Percentiles rank a stretch among this genome's conserved stretches.
Evolutionary conservation across 2,329 filamentous ascomycete genomes (phyloP).

Genomic region (Penicillium fuscoglaucum): DNA sequence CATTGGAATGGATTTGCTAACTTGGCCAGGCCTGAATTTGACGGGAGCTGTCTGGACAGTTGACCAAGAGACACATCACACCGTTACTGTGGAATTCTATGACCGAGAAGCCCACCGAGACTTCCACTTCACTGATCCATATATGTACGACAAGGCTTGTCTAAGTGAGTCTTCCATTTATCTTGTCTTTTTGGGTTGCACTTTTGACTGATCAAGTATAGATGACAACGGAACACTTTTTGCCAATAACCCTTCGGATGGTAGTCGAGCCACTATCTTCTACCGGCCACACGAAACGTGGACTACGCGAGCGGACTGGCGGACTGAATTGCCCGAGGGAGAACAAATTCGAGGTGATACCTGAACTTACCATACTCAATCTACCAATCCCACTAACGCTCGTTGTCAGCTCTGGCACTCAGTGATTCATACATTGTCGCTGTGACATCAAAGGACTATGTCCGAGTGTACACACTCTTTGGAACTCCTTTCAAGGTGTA

Average conservation of each 20-base stretch:
- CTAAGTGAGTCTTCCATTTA: conserved; percentile 55
- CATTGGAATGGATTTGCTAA: conserved; percentile 26
- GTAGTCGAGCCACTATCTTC: conserved; percentile 78
- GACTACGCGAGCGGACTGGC: conserved; percentile 89
- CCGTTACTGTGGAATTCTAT: conserved; percentile 95
- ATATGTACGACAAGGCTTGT: conserved; percentile 93
- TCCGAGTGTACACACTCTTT: conserved; percentile 89
- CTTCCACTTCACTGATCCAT: conserved; percentile 97
- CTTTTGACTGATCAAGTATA: conserved; percentile 31
- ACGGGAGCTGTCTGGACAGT: conserved; percentile 97
- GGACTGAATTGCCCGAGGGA: conserved; percentile 80
- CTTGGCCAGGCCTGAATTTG: conserved; percentile 65
- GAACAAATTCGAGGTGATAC: conserved; percentile 67
- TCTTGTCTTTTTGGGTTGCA: background rate
- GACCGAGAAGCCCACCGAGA: conserved; percentile 89
- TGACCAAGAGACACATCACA: conserved; percentile 89
- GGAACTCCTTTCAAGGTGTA: conserved; percentile 87
- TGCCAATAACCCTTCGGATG: conserved; percentile 69
- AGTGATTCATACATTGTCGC: conserved; percentile 90
- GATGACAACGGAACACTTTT: conserved; percentile 82
- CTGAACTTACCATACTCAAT: background rate
- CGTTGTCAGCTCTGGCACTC: conserved; percentile 69
- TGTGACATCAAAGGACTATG: conserved; percentile 81
- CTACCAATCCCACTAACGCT: conserved; percentile 1
- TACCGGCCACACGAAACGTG: conserved; percentile 97